A percentile compares a stretch with the other conserved stretches of the same genome.
Evolutionary conservation across 2,329 filamentous ascomycete species (phyloP).

Genomic region (Alternaria gaisen): DNA sequence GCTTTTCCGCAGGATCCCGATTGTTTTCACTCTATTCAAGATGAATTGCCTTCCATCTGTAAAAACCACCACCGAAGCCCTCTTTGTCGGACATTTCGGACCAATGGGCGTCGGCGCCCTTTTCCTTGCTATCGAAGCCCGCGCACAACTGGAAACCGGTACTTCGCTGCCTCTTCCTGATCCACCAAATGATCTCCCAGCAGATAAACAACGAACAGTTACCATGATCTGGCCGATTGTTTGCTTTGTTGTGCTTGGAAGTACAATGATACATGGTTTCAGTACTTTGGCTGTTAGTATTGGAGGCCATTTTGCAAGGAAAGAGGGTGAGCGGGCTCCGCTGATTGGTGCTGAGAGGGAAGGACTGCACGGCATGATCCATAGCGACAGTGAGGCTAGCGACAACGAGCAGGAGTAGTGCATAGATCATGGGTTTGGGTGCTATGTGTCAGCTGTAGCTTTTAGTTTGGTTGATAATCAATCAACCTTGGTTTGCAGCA

Average conservation of each 20-base stretch:
- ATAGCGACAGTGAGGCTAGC: constrained; percentile 48
- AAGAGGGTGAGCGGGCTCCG: constrained; percentile 59
- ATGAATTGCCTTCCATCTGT: constrained; percentile 57
- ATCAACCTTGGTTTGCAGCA: neutral
- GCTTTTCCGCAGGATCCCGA: constrained; percentile 62
- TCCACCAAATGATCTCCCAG: constrained; percentile 51
- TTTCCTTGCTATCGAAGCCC: constrained; percentile 65
- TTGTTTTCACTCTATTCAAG: constrained; percentile 59
- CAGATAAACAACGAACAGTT: constrained; percentile 51
- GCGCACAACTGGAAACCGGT: constrained; percentile 62
- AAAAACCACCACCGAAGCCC: constrained; percentile 60
- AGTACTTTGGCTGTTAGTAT: constrained; percentile 62
- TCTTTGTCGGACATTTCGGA: constrained; percentile 66
- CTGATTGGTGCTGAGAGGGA: constrained; percentile 61
- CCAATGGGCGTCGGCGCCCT: constrained; percentile 66
- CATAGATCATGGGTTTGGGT: neutral
- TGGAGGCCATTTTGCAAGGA: constrained; percentile 57
- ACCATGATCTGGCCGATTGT: constrained; percentile 64
- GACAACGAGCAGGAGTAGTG: constrained; percentile 3
- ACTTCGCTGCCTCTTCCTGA: constrained; percentile 56
- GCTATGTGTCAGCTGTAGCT: neutral
- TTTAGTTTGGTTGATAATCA: neutral
- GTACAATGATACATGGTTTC: constrained; percentile 63
- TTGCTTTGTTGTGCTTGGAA: constrained; percentile 63
- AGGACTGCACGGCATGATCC: constrained; percentile 60